Base-by-base conservation (phyloP, 768 basidiomycete species). In the Pluteus cervinus region DNA sequence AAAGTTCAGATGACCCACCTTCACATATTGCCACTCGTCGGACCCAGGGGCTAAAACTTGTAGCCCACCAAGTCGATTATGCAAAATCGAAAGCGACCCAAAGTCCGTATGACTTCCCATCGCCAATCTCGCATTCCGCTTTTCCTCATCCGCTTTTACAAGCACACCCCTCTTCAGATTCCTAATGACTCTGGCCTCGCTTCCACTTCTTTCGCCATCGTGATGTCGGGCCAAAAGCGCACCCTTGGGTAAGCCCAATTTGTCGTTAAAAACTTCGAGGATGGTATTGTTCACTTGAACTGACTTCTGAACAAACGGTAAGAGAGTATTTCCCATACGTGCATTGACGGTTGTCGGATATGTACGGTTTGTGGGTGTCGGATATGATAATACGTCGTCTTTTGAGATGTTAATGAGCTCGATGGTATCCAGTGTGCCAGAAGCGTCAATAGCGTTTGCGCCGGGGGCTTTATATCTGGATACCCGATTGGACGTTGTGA, bases 71-170 rank as follows among this genome's bases (percentile, higher is more conserved):
- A 84, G 68, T 2, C 68, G 69, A 50, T 84, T 85, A 48, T 83
- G 79, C 40, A 86, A 59, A 61, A 84, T 76, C 0, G 79, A 77
- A 74, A 83, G 52, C n/a, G 76, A 77, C 46, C 81, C 80, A 44
- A 83, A 84, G 54, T 83, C 82, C 3, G 81, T 82, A 51, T 85
- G 83, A 2, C 75, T 73, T 14, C 79, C 79, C n/a, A 82, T 52
- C 1, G 64, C 61, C n/a, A 64, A 58, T 31, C 56, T 66, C 5
- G 64, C 57, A 22, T 38, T 63, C 12, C 56, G 52, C 3, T 57
- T 54, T 39, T 52, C 58, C 1, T n/a, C n/a, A n/a, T n/a, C n/a
- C n/a, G 65, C 66, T 1, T 75, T 69, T n/a, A n/a, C n/a, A n/a
- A n/a, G n/a, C n/a, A n/a, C n/a, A n/a, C n/a, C n/a, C n/a, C n/a